These are phyloP conservation scores for Barbarea vulgaris DNA, from an alignment of 345 rosid species.

Conservation along the genomic window DNA sequence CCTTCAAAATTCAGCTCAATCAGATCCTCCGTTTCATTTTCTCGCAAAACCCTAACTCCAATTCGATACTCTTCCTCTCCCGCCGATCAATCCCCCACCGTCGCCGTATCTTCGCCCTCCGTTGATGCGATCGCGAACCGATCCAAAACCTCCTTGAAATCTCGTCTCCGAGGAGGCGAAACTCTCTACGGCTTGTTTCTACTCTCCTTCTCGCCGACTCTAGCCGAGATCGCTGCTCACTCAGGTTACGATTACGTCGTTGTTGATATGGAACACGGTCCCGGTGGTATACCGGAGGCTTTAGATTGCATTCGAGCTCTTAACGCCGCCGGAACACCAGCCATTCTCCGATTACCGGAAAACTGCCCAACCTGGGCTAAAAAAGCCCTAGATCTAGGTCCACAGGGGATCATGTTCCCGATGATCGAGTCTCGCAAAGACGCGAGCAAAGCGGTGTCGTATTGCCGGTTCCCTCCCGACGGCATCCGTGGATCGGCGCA, in stretches of 20 bases:
- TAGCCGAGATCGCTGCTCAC: conserved; percentile 84
- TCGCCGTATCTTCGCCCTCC: conserved; percentile 22
- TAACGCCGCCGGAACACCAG: conserved; percentile 56
- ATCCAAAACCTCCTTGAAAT: conserved; percentile 53
- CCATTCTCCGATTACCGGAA: conserved; percentile 83
- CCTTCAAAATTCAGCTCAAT: conserved; percentile 4
- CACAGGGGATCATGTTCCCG: conserved; percentile 92
- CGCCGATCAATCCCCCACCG: conserved; percentile 40
- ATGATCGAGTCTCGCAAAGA: conserved; percentile 69
- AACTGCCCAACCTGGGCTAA: conserved; percentile 73
- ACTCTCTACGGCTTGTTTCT: conserved; percentile 83
- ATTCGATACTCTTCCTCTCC: conserved; percentile 40
- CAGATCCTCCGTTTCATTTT: conserved; percentile 35
- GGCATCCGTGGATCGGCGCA: conserved; percentile 91
- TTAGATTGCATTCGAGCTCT: conserved; percentile 72
- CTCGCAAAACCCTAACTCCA: conserved; percentile 42
- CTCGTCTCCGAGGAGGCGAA: conserved; percentile 74
- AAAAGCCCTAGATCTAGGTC: conserved; percentile 90
- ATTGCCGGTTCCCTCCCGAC: conserved; percentile 76
- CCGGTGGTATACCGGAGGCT: conserved; percentile 78
- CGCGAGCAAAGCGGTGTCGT: conserved; percentile 78
- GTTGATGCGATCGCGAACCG: background rate
- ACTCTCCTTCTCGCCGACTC: conserved; percentile 84
- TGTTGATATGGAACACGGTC: conserved; percentile 96
- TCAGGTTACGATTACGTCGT: conserved; percentile 90